These are phyloP conservation scores for Ceratobasidium sp. DNA, from an alignment of 1,284 basidiomycete species.

Conservation along the genomic window DNA sequence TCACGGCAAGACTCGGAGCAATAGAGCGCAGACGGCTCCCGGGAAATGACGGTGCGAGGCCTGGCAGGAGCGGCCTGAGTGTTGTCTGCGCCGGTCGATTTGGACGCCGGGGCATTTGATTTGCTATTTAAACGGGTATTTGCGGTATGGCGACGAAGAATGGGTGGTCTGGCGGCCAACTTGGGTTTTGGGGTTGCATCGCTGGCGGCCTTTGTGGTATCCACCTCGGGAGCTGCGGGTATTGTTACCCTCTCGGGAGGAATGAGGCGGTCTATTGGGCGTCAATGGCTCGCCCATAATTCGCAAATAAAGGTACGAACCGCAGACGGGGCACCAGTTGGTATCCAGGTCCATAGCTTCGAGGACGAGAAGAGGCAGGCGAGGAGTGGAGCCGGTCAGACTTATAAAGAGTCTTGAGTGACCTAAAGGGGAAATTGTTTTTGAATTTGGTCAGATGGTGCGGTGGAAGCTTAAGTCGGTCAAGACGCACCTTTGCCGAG, in stretches of 20 bases:
- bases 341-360: constrained; percentile 37
- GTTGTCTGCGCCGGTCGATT: constrained; percentile 6
- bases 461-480: constrained; percentile 1
- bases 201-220: constrained; percentile 4
- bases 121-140: constrained; percentile 5
- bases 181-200: constrained; percentile 30
- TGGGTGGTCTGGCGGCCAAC: constrained; percentile 10
- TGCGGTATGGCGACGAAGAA: constrained; percentile 11
- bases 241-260: constrained; percentile 29
- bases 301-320: constrained; percentile 3
- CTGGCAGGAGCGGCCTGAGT: constrained; percentile 55
- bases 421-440: constrained; percentile 9
- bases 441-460: background rate
- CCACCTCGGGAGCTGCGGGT: background rate
- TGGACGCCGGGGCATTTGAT: constrained; percentile 2
- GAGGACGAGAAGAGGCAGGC: background rate
- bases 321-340: constrained; percentile 43
- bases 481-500: background rate
- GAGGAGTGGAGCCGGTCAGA: background rate
- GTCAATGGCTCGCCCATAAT: background rate
- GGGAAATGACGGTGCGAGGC: constrained; percentile 75
- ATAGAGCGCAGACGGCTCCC: constrained; percentile 76
- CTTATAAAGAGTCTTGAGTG: background rate
- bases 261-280: constrained; percentile 25
- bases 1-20: constrained; percentile 74